Base-by-base conservation (phyloP, 768 basidiomycete species). In the Solioccasus polychromus region DNA sequence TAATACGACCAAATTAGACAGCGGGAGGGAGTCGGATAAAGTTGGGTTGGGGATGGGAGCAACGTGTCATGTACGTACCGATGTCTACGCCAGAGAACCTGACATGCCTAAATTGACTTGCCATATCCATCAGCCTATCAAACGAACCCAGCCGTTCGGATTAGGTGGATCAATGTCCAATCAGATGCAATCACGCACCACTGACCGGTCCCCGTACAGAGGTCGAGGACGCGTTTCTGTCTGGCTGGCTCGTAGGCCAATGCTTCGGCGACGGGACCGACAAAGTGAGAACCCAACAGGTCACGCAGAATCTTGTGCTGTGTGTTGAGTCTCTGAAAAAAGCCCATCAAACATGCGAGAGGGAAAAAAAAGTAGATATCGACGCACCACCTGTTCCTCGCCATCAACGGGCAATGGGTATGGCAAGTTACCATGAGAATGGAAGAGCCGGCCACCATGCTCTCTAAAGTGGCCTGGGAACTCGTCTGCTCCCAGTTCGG, bases 361-460 rank as follows among this genome's bases (percentile, higher is more conserved):
- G 26, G 6, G 45, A 18, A 18, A 22, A 25, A 10, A 9, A 28
- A 35, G 11, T 30, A 35, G 29, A 35, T 19, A 12, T 24, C 36
- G 24, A 68, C 76, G 28, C 61, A 89, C 88, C 63, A 75, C 67
- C 60, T 83, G 82, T 63, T 91, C 88, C 5, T 70, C 70, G 15
- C 75, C 72, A 62, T 91, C 88, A 5, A 82, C 81, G 35, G 88
- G 88, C 38, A 91, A 68, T 11, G 82, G 81, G 60, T 90, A 91
- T 39, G 81, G 82, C 35, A 78, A 74, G 51, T 56, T 66, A 64
- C 69, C 67, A 69, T 79, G 77, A 56, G 83, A 82, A 70, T 82
- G 81, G 67, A 82, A 89, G 62, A 87, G 78, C 29, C 84, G 74
- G 25, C 74, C 79, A 53, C 73, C 69, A 7, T 71, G 68, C 51